Percentiles rank a stretch among this genome's conserved stretches.
Evolutionary conservation across 2,329 filamentous ascomycete genomes (phyloP).

Genomic region (Xylariaceae sp.): DNA sequence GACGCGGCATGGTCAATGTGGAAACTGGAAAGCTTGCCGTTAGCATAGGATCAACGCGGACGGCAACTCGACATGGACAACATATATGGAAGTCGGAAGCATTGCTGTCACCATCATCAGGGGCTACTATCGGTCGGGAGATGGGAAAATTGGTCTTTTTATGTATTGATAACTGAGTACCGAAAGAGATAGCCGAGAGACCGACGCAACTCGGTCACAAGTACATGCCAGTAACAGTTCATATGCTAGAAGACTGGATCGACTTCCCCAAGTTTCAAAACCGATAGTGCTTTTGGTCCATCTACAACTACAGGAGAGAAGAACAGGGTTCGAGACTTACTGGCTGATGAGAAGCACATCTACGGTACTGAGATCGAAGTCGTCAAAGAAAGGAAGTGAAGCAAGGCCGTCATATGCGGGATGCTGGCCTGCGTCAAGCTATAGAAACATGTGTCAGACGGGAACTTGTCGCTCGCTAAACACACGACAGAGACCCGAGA

Average conservation of each 20-base stretch:
- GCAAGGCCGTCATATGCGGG: constrained; percentile 93
- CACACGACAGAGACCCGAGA: constrained; percentile 1
- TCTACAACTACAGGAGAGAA: constrained; percentile 13
- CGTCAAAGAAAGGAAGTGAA: constrained; percentile 93
- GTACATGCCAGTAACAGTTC: too few species aligned
- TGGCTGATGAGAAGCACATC: constrained; percentile 97
- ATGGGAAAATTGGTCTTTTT: constrained; percentile 29
- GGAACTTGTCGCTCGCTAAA: constrained; percentile 6
- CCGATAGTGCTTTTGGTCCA: constrained; percentile 23
- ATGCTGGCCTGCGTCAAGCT: constrained; percentile 97
- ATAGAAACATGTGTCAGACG: constrained; percentile 19
- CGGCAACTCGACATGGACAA: too few species aligned
- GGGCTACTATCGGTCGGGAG: constrained; percentile 24
- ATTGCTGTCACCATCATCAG: constrained; percentile 22
- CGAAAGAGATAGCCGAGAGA: constrained; percentile 12
- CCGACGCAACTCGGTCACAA: constrained; percentile 11
- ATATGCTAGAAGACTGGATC: constrained; percentile 1
- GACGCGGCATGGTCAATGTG: constrained; percentile 98
- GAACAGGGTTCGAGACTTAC: constrained; percentile 59
- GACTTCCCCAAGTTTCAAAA: constrained; percentile 7
- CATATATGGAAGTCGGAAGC: not conserved
- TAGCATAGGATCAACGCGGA: constrained; percentile 11
- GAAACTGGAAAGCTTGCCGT: constrained; percentile 63
- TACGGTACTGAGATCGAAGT: constrained; percentile 95
- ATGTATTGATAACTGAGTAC: constrained; percentile 42